Evolutionary conservation across 495 filamentous ascomycete species (phyloP), one percentile per base, ranked within the genome.

Genomic region (Thozetella sp.): DNA sequence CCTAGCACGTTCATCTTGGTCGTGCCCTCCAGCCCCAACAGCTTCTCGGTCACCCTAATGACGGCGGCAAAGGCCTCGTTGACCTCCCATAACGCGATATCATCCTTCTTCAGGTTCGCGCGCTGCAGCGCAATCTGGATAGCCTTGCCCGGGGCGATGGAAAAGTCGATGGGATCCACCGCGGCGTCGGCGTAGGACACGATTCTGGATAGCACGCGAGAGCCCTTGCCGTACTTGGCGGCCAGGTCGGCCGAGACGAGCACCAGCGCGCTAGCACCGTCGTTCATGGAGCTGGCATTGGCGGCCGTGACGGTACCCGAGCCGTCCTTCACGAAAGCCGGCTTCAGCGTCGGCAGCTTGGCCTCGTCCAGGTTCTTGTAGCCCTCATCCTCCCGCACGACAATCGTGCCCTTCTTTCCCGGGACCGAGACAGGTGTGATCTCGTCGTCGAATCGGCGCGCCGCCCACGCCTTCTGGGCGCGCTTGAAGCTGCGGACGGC

Each of bases 21-120:
- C 43, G 81, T 76, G 6, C 30, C 30, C 59, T 93, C 81, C 11
- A 97, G 83, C 30, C 87, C 89, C 22, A 96, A 86, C 66, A 89
- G 90, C 87, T 95, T 90, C 65, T 92, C 90, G 65, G 97, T 97
- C 10, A 93, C 94, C 72, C 93, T 93, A 73, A 97, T 96, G 13
- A 97, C 94, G 0, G 91, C 94, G 15, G 94, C 94, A 71, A 98
- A 98, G 0, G 95, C 95, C 72, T 99, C 95, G 72, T 99, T 99
- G 75, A 99, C 94, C 73, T 99, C 95, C 93, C 94, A 97, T 2
- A 97, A 76, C 2, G 93, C 87, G 22, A 99, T 90, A 63, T 99
- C 88, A 22, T 95, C 88, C 75, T 91, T 89, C 48, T 84, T 89
- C 61, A 99, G 91, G 9, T 93, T 93, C 1, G 95, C 95, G 55